Conservation (phyloP, 78 protist species). For the Dictyostelium discoideum region dicty_2.7 NC_007091.3:3584501-3585000, state of each 20-base stretch:
- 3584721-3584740: background rate
- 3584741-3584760: no score
- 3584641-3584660: background rate
- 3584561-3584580: background rate
- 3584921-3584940: background rate
- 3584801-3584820: background rate
- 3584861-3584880: background rate
- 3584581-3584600: constrained; percentile 1
- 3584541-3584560: background rate
- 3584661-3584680: background rate
- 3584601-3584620: background rate
- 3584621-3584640: constrained; percentile 9
- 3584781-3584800: background rate
- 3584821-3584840: background rate
- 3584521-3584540: background rate
- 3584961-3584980: background rate
- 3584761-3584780: background rate
- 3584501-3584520: background rate
- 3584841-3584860: background rate
- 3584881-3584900: background rate
- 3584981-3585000: background rate
- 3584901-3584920: background rate
- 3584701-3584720: background rate
- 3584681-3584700: background rate
- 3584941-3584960: background rate